Percentiles rank a stretch among this genome's conserved stretches.
These are phyloP conservation scores for Cryomyces antarcticus DNA, from an alignment of 495 filamentous ascomycete species.

Conservation along the genomic window DNA sequence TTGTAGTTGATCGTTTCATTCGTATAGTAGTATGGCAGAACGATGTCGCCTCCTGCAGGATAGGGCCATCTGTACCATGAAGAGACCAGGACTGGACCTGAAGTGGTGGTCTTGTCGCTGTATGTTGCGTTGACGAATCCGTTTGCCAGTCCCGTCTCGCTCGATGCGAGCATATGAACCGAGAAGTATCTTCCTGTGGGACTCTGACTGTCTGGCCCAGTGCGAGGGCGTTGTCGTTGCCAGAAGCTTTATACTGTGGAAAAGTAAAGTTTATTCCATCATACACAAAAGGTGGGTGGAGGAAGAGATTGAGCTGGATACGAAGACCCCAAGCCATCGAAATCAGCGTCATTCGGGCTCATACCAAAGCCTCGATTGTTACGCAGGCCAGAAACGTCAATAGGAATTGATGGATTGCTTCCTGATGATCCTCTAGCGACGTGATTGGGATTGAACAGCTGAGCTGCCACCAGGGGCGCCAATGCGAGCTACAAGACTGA, in stretches of 20 bases:
- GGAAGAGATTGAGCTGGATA: conserved; percentile 24
- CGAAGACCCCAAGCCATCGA: conserved; percentile 2
- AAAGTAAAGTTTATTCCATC: conserved; percentile 27
- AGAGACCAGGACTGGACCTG: conserved; percentile 23
- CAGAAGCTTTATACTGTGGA: conserved; percentile 23
- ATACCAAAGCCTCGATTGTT: conserved; percentile 9
- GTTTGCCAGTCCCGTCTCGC: conserved; percentile 23
- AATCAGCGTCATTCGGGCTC: conserved; percentile 7
- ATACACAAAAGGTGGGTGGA: conserved; percentile 21
- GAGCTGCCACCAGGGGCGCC: no score
- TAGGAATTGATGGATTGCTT: background rate
- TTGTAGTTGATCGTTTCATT: conserved; percentile 27
- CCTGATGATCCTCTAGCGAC: no score
- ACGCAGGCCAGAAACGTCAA: conserved; percentile 4
- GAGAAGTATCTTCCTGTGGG: conserved; percentile 22
- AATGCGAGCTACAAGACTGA: no score
- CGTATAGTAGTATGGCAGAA: conserved; percentile 28
- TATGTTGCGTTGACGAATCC: conserved; percentile 28
- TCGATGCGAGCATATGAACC: conserved; percentile 26
- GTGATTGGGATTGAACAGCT: no score
- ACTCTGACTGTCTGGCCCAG: conserved; percentile 23
- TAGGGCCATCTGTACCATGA: conserved; percentile 29
- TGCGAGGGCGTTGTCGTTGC: conserved; percentile 25
- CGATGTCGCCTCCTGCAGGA: conserved; percentile 27
- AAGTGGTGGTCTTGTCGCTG: conserved; percentile 21